A percentile compares a stretch with the other conserved stretches of the same genome.
phyloP scores from a whole-genome alignment of 768 basidiomycete species.

The Rhodotorula taiwanensis region DNA sequence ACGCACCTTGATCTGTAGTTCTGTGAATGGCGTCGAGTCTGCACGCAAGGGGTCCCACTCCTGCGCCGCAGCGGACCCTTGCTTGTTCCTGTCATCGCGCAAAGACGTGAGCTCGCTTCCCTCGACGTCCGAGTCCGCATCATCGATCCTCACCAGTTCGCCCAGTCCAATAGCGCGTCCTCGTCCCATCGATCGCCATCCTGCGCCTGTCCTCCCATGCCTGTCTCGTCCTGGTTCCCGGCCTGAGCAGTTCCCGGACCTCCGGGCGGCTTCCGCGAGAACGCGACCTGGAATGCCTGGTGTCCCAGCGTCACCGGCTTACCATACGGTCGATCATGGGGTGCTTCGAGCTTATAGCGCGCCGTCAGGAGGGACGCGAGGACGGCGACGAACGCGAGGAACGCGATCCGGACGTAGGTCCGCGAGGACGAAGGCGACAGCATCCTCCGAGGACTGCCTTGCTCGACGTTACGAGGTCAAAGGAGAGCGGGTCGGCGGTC shows the following conservation, averaged over 20 bases:
- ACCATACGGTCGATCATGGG: slow-evolving; percentile 26
- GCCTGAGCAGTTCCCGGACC: neutral
- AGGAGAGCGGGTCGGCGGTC: too few species aligned
- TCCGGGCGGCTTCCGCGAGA: neutral
- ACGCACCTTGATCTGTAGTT: slow-evolving; percentile 24
- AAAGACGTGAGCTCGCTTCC: neutral
- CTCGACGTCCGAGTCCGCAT: too few species aligned
- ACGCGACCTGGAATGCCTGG: slow-evolving; percentile 17
- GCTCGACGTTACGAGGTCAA: too few species aligned
- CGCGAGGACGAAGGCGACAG: slow-evolving; percentile 17
- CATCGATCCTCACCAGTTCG: slow-evolving; percentile 8
- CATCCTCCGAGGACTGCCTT: too few species aligned
- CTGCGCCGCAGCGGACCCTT: neutral
- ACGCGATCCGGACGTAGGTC: slow-evolving; percentile 12
- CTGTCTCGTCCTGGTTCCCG: neutral
- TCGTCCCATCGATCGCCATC: slow-evolving; percentile 18
- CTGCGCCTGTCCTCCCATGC: too few species aligned
- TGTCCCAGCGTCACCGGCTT: slow-evolving; percentile 5
- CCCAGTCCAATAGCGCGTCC: slow-evolving; percentile 14
- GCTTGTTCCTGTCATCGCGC: slow-evolving; percentile 1
- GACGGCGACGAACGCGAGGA: slow-evolving; percentile 11
- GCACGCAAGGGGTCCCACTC: slow-evolving; percentile 17
- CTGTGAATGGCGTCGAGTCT: slow-evolving; percentile 26
- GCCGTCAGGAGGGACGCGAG: slow-evolving; percentile 24
- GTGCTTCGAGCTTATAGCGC: slow-evolving; percentile 23